These are phyloP conservation scores for Pittosporum tobira DNA, from an alignment of 129 eudicot species.

Conservation along the genomic window DNA sequence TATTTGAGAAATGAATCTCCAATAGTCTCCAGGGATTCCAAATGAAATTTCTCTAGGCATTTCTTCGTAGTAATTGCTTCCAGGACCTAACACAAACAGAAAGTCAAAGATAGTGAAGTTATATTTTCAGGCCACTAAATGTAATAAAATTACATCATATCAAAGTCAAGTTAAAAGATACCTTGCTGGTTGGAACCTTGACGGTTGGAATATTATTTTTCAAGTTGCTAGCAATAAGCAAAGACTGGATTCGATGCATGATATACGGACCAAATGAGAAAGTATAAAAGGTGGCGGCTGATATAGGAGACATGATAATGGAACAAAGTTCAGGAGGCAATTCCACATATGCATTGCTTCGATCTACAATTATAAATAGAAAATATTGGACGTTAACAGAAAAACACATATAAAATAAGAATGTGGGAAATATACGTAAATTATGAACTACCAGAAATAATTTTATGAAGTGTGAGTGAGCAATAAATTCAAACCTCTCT, in stretches of 20 bases:
- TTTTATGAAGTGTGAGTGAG: neutral
- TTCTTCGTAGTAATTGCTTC: constrained; percentile 79
- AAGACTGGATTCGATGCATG: constrained; percentile 80
- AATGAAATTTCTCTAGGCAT: constrained; percentile 60
- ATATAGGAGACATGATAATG: constrained; percentile 67
- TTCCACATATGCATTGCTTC: constrained; percentile 45
- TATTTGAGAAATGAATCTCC: constrained; percentile 90
- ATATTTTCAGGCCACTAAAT: too few relatives aligned
- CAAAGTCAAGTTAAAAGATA: too few relatives aligned
- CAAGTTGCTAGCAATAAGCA: constrained; percentile 53
- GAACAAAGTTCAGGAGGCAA: constrained; percentile 79
- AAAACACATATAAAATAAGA: too few relatives aligned
- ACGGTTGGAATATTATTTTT: constrained; percentile 28
- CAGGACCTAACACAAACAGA: constrained; percentile 29
- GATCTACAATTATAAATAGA: constrained; percentile 49
- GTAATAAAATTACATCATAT: too few relatives aligned
- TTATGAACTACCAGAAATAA: neutral
- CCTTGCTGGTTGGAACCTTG: constrained; percentile 48
- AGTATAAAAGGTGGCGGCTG: constrained; percentile 45
- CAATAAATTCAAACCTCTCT: constrained; percentile 42
- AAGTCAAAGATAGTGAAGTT: neutral
- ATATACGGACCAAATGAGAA: constrained; percentile 65
- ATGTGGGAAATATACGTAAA: too few relatives aligned
- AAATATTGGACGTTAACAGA: too few relatives aligned
- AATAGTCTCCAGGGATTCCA: constrained; percentile 85